These are phyloP conservation scores for Teunomyces tritomae DNA, from an alignment of 805 yeast species.

Conservation along the genomic window DNA sequence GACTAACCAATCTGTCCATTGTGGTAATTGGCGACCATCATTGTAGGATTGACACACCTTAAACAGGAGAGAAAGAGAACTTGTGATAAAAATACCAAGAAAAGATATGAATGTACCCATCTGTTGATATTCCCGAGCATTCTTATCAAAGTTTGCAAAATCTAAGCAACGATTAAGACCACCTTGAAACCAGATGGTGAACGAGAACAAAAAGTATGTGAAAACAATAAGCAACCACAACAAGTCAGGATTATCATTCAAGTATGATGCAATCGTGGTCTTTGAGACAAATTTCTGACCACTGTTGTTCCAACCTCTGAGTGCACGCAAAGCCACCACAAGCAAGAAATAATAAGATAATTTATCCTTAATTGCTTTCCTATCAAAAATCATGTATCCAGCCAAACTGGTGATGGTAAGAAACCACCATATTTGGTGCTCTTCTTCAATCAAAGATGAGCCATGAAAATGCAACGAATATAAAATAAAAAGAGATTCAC, in stretches of 20 bases:
- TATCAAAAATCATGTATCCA: constrained; percentile 4
- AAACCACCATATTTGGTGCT: constrained; percentile 94
- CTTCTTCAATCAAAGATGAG: constrained; percentile 79
- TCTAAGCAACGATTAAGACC: constrained; percentile 19
- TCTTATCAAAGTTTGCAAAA: constrained; percentile 6
- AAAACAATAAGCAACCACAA: constrained; percentile 49
- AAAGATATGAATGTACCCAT: constrained; percentile 39
- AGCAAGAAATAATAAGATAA: constrained; percentile 10
- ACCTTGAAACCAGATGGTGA: constrained; percentile 24
- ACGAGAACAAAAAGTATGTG: constrained; percentile 32
- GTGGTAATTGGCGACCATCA: constrained; percentile 56
- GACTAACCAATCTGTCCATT: constrained; percentile 23
- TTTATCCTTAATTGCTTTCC: background rate
- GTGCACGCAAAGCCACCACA: constrained; percentile 46
- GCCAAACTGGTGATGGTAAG: constrained; percentile 18
- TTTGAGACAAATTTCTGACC: constrained; percentile 73
- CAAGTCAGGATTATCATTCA: constrained; percentile 18
- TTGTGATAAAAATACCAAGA: constrained; percentile 44
- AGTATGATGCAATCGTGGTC: constrained; percentile 37
- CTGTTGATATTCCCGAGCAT: constrained; percentile 11
- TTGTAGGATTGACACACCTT: constrained; percentile 52
- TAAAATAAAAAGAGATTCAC: constrained; percentile 36
- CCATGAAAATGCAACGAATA: constrained; percentile 80
- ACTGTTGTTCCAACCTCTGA: constrained; percentile 83
- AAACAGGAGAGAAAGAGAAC: constrained; percentile 48